Percentiles rank a stretch among this genome's conserved stretches.
Evolutionary conservation across 176 grass and related monocot species (phyloP).

Genomic region (Oryza nivara): DNA sequence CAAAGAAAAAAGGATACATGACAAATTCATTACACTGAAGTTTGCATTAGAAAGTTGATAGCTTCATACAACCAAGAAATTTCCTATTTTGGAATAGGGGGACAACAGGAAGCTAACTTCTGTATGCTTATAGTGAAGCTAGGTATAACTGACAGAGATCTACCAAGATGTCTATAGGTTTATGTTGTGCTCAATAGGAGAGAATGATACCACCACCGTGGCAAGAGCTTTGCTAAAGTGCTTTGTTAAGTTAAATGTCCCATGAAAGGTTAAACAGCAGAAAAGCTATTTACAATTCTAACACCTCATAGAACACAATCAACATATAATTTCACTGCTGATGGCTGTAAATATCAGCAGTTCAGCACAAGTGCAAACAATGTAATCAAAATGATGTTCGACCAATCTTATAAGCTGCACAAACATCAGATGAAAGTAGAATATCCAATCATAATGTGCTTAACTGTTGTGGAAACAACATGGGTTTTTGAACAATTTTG

Average conservation of each 20-base stretch:
- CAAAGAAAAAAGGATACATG: background rate
- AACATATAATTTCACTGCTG: background rate
- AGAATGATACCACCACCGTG: background rate
- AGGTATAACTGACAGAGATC: slow-evolving; percentile 4
- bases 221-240: background rate
- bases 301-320: background rate
- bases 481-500: background rate
- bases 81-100: background rate
- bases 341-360: background rate
- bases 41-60: slow-evolving; percentile 1
- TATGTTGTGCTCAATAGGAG: background rate
- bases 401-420: background rate
- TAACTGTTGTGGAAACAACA: background rate
- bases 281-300: slow-evolving; percentile 1
- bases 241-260: background rate
- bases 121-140: background rate
- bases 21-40: background rate
- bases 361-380: background rate
- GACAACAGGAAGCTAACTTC: slow-evolving; percentile 8
- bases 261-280: background rate
- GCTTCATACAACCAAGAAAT: background rate
- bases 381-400: background rate
- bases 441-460: background rate
- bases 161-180: background rate
- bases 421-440: background rate